These are phyloP conservation scores for Schoenoplectus tabernaemontani DNA, from an alignment of 202 grass and related monocot genomes.

Conservation along the genomic window DNA sequence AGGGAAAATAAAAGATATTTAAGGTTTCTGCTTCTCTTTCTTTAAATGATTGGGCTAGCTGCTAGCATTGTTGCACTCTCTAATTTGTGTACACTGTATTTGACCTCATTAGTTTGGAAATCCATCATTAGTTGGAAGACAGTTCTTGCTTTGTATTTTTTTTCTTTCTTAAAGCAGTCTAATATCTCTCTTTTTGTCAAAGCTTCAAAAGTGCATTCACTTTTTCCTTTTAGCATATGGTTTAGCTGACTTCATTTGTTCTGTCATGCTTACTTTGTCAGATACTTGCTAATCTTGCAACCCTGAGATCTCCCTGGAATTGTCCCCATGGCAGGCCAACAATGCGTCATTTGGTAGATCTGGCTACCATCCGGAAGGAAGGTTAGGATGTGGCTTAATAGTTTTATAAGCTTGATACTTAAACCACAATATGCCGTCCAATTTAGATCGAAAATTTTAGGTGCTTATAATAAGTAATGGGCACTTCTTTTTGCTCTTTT, in stretches of 20 bases:
- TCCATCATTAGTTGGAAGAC: neutral
- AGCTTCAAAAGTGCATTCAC: neutral
- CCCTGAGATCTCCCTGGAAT: slow-evolving; percentile 78
- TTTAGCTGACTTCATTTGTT: neutral
- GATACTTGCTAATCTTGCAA: slow-evolving; percentile 69
- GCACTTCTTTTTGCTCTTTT: neutral
- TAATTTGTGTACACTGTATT: neutral
- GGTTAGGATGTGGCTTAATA: slow-evolving; percentile 14
- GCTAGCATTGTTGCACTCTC: neutral
- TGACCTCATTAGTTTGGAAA: neutral
- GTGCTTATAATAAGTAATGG: neutral
- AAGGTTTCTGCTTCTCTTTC: neutral
- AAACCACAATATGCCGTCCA: neutral
- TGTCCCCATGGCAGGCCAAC: slow-evolving; percentile 98
- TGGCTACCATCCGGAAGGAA: slow-evolving; percentile 43
- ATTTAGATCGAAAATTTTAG: neutral
- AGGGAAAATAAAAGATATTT: neutral
- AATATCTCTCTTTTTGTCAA: neutral
- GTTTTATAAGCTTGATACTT: neutral
- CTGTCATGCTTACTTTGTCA: slow-evolving; percentile 18
- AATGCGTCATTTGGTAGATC: slow-evolving; percentile 84
- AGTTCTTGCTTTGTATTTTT: neutral
- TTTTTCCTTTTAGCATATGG: slow-evolving; percentile 20
- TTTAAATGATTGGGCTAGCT: neutral
- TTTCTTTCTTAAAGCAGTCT: neutral